Base-by-base conservation (phyloP, 192 early-diverging fungal species). In the Backusella mclennaniae region DNA sequence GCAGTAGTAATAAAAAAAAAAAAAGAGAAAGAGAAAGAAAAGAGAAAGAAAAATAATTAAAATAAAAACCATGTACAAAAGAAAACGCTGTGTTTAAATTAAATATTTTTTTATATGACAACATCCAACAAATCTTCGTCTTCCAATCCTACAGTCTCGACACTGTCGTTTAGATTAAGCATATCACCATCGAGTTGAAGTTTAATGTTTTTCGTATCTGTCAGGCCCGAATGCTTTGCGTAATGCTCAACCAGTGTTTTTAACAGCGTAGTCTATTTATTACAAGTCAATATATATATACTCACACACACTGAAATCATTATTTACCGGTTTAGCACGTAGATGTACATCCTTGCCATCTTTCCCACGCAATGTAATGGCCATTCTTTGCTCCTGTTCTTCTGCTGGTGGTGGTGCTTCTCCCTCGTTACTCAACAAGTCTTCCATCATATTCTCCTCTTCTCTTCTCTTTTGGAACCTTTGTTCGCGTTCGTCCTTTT, bases 91-190 rank as follows among this genome's bases (percentile, higher is more conserved):
- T 26, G 53, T 59, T 59, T 26, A 8, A 59, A 59, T 59, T 49
- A 26, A 59, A 26, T 23, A 15, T 21, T 2, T 8, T 53, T 21
- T 66, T 21, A 42, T 7, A 31, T 31, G 29, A 49, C 11, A 26
- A 76, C 80, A 12, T 76, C 76, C 21, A 81, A 17, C 84, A 91
- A 87, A 74, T 91, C 90, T 66, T 88, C 87, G 72, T 89, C 85
- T 67, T 90, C 89, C 41, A 90, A 79, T 19, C 90, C 89, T 4
- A 83, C 85, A n/a, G 89, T 82, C 72, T 82, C 82, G 15, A 91
- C 63, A 1, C 75, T 86, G 15, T 46, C 29, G 26, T 35, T 66
- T 9, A 80, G 81, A 36, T 82, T 77, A 7, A 91, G 80, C 0
- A 17, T 44, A 38, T 89, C 87, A 44, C 84, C 87, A 36, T 91